phyloP scores from a whole-genome alignment of 768 basidiomycete species.

The Hericium rajendrae region DNA sequence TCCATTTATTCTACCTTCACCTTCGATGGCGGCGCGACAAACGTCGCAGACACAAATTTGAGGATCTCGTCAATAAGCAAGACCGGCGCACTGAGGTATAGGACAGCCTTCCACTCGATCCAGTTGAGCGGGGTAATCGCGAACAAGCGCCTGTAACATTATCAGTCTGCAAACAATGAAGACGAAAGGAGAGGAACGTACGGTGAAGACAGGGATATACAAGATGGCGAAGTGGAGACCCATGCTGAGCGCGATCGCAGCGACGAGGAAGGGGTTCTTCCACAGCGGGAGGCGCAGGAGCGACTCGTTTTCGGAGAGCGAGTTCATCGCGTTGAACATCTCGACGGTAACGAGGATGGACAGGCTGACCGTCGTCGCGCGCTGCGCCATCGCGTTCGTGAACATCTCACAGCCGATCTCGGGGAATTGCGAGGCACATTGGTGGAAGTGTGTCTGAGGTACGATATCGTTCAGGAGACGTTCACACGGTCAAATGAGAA shows the following conservation, averaged over 20 bases:
- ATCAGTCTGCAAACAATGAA: background rate
- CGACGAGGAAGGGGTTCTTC: constrained; percentile 92
- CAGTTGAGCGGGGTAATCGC: constrained; percentile 91
- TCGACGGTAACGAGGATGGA: constrained; percentile 94
- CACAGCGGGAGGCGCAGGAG: constrained; percentile 82
- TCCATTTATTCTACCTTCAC: constrained; percentile 33
- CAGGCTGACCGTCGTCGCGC: constrained; percentile 91
- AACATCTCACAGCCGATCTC: constrained; percentile 96
- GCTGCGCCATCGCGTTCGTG: constrained; percentile 73
- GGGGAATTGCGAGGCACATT: constrained; percentile 75
- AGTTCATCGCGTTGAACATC: constrained; percentile 99
- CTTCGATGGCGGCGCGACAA: constrained; percentile 47
- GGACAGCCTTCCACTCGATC: constrained; percentile 90
- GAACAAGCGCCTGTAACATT: constrained; percentile 54
- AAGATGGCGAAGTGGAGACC: constrained; percentile 87
- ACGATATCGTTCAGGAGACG: background rate
- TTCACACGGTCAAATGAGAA: background rate
- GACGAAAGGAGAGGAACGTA: constrained; percentile 28
- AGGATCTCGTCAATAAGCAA: constrained; percentile 83
- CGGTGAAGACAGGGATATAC: constrained; percentile 95
- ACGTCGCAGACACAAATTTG: constrained; percentile 69
- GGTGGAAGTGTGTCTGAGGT: constrained; percentile 87
- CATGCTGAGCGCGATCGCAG: constrained; percentile 86
- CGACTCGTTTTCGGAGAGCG: constrained; percentile 94
- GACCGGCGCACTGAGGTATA: constrained; percentile 82